Base-by-base conservation (phyloP, 495 filamentous ascomycete genomes). In the Hypoxylon lienhwacheense region DNA sequence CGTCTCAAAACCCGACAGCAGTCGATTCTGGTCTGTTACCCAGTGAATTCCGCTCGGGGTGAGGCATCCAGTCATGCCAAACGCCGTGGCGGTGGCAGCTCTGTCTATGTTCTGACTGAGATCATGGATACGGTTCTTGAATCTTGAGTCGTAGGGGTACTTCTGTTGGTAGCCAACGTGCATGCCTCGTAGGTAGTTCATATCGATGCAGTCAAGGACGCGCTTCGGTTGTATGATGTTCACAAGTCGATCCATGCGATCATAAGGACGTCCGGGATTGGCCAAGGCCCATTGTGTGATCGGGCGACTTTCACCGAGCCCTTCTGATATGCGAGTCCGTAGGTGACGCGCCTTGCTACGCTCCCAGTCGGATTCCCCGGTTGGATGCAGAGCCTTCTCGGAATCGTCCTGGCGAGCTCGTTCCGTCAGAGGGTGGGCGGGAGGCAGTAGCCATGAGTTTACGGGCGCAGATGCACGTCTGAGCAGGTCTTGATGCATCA, bases 71-170 rank as follows among this genome's bases (percentile, higher is more conserved):
- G 78, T 73, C 12, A 91, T 77, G 0, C 89, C 89, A 0, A 73
- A 70, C 3, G 72, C 71, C 5, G 11, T 32, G 16, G 11, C 25
- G 12, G n/a, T 24, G 8, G 42, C 16, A 24, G 73, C 73, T 12
- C 85, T 77, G 55, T 88, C 86, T 12, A 88, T 72, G 53, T 90
- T 91, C 63, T 95, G 90, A 12, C 88, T 90, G 1, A 90, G 64
- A 40, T 95, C 88, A 19, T 60, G 40, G 33, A 77, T 73, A 64
- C 70, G 81, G 67, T 79, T 81, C 64, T 91, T 91, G 70, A 74
- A 87, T 33, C 71, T 72, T 35, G 82, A 70, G 57, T 92, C 88
- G 47, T 77, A 79, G 0, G 37, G 26, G 1, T 17, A 22, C 7
- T 29, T 19, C 12, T 22, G n/a, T n/a, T n/a, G n/a, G n/a, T n/a